Evolutionary conservation across 1,284 basidiomycete species (phyloP), one percentile per base, ranked within the genome.

Genomic region (Agroathelia rolfsii): DNA sequence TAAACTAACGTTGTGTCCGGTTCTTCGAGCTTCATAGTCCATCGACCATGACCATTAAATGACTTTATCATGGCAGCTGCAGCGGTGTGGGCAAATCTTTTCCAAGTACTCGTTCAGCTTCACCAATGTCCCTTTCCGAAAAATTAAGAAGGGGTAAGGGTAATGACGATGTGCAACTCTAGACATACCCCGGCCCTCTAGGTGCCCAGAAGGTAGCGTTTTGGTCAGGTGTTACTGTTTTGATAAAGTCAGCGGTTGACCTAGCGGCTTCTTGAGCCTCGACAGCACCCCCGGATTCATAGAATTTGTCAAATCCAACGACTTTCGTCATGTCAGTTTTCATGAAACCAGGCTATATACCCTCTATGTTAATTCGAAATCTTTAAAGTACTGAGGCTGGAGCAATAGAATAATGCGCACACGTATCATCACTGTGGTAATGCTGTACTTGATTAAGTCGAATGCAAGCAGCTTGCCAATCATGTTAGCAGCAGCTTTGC

Each of bases 21-120:
- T n/a, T n/a, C n/a, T n/a, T n/a, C n/a, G n/a, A n/a, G n/a, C n/a
- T n/a, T n/a, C n/a, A n/a, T n/a, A n/a, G n/a, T n/a, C n/a, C n/a
- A n/a, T n/a, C n/a, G n/a, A n/a, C n/a, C n/a, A n/a, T n/a, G n/a
- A n/a, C n/a, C n/a, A n/a, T n/a, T n/a, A n/a, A n/a, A n/a, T n/a
- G 25, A 78, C 73, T 45, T 74, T 78, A 59, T 52, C 54, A 66
- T 10, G 64, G 64, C 7, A 66, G 45, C 38, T 57, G 55, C 13
- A 66, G 47, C 0, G 63, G 63, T 2, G 56, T 59, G 4, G 57
- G 52, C 23, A 64, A 44, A 29, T 59, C 39, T 40, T 58, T 56
- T 4, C 64, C 63, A 36, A 67, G 30, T 2, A 65, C 59, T 6
- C 55, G 56, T 37, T 65, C 57, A 6, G 62, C 64, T 38, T 63